Base-by-base conservation (phyloP, 73 alveolate species). In the Urostyla sp. region DNA sequence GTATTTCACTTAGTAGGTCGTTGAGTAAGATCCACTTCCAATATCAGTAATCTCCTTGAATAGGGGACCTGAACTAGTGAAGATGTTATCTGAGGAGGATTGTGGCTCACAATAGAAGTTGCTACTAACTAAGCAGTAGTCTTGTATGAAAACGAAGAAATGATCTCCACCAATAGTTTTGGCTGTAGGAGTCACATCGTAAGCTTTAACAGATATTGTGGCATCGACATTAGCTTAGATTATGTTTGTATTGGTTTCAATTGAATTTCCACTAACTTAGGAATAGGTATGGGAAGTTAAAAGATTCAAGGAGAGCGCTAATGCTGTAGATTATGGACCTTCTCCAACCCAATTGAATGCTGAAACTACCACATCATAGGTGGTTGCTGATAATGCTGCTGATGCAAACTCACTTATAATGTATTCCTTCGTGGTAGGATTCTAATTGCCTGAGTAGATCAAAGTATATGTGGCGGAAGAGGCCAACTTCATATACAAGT, bases 261-360 rank as follows among this genome's bases (percentile, higher is more conserved):
- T 67, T 0, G 87, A 35, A 28, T 81, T 52, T 0, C 95, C 92
- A 35, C 53, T 86, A 16, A 92, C 97, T 6, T 89, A 40, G 11
- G 81, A 77, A 0, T 49, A 37, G 24, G 89, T 31, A 16, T 59
- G 53, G 0, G 72, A 6, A 32, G 30, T 7, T 23, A 24, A 2
- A n/a, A 73, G 52, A 27, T 73, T 73, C 43, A 11, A 16, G 37
- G 74, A 72, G 66, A 88, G 49, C 10, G 30, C 49, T 13, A 80
- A 36, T 46, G 37, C 66, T 26, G 88, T 54, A 4, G 90, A 67
- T 46, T 91, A 82, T 38, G 77, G 44, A 18, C 80, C 66, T 48
- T 54, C 55, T 23, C 92, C 94, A 24, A 91, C 87, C 84, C 90
- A 72, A 72, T 90, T 90, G 73, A 80, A 31, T 0, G 96, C 90